Base-by-base conservation (phyloP, 2,329 filamentous ascomycete genomes). In the Fusarium ramigenum region DNA sequence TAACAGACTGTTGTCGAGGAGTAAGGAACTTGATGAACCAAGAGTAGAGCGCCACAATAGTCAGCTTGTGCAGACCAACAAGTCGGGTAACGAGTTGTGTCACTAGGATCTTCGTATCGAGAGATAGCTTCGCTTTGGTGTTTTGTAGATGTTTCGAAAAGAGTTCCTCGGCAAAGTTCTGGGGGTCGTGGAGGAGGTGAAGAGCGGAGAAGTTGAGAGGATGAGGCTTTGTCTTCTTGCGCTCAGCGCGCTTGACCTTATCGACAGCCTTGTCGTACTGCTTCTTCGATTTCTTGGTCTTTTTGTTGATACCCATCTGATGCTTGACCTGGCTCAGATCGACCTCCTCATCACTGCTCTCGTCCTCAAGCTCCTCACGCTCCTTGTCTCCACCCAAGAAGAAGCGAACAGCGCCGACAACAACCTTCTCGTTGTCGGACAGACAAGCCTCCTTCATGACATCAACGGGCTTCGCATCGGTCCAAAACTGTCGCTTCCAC, bases 401-500 rank as follows among this genome's bases (percentile, higher is more conserved):
- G 86, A 98, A 99, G 30, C 94, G 90, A 19, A 97, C 93, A 49
- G 94, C 95, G 21, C 95, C 94, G 10, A 93, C 87, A 32, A 96
- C 90, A 7, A 98, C 95, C 84, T 99, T 99, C 77, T 97, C 94
- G 76, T 98, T 97, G 58, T 97, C 93, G 7, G 94, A 91, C 63
- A 99, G 84, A 61, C 92, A 91, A 0, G 96, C 95, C 83, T 97
- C 93, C 83, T 97, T 97, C 95, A 99, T 98, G 74, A 98, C 93
- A 78, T 97, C 95, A n/a, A 98, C 96, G 0, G 96, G 92, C 81
- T 95, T 96, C 4, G 95, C 90, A 78, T 99, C 96, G 15, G 93
- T 94, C 96, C 96, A 99, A 72, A 98, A 92, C 77, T 98, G 95
- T 52, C 96, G 90, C 83, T 95, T 97, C 96, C 96, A 99, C 79